Evolutionary conservation across 306 rosid genomes (phyloP).

Genomic region (Hippophae tibetana): DNA sequence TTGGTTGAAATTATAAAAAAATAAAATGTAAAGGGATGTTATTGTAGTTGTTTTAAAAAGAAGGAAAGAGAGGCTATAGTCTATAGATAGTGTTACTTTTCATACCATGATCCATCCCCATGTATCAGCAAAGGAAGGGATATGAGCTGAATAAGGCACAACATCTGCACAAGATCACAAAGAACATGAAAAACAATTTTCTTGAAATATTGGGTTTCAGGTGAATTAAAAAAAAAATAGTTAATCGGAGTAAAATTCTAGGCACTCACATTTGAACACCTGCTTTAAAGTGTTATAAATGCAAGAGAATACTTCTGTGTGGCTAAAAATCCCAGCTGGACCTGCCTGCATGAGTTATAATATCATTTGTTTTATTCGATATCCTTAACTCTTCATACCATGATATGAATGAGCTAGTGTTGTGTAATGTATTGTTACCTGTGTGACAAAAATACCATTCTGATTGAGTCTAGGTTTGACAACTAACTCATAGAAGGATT

Average conservation of each 20-base stretch:
- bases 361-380: neutral
- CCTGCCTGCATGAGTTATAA: conserved; percentile 16
- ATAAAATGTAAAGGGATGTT: too few relatives aligned
- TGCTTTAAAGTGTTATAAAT: conserved; percentile 26
- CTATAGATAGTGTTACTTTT: too few relatives aligned
- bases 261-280: conserved; percentile 17
- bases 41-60: too few relatives aligned
- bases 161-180: conserved; percentile 21
- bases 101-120: conserved; percentile 30
- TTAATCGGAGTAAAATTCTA: neutral
- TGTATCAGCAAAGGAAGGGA: conserved; percentile 34
- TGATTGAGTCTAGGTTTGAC: conserved; percentile 24
- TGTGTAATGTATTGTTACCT: conserved; percentile 6
- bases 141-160: conserved; percentile 27
- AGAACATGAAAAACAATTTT: neutral
- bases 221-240: neutral
- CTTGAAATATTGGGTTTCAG: too few relatives aligned
- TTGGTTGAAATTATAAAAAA: too few relatives aligned
- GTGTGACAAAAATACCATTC: conserved; percentile 30
- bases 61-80: too few relatives aligned
- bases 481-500: conserved; percentile 20
- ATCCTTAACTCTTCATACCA: too few relatives aligned
- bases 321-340: conserved; percentile 26
- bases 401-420: too few relatives aligned
- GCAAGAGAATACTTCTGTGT: conserved; percentile 25